A percentile compares a stretch with the other conserved stretches of the same genome.
Evolutionary conservation across 208 protist species (phyloP).

Genomic region (Naegleria fowleri): DNA sequence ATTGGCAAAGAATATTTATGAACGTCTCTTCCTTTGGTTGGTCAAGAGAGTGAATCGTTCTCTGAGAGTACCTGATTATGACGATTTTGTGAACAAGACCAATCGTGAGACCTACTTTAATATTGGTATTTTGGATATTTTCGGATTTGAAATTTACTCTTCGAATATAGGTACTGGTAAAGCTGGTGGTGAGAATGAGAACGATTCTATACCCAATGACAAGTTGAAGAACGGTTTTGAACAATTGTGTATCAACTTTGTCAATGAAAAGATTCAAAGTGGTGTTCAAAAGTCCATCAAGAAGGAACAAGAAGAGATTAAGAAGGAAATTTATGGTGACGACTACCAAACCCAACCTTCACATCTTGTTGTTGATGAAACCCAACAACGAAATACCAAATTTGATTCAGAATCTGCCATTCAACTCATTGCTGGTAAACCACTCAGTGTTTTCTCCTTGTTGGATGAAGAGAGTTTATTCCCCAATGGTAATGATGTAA

Average conservation of each 20-base stretch:
- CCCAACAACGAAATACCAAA: conserved; percentile 20
- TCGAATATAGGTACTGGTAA: not conserved
- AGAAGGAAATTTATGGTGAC: conserved; percentile 7
- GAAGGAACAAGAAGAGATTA: conserved; percentile 35
- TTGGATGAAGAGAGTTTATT: conserved; percentile 81
- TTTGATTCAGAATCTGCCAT: conserved; percentile 45
- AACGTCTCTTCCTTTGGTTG: conserved; percentile 63
- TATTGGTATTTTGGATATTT: conserved; percentile 78
- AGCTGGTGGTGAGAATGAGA: not conserved
- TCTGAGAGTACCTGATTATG: conserved; percentile 26
- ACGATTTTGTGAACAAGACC: not conserved
- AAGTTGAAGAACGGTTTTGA: not conserved
- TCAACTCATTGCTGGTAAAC: conserved; percentile 75
- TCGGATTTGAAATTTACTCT: conserved; percentile 83
- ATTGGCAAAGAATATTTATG: conserved; percentile 64
- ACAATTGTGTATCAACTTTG: conserved; percentile 21
- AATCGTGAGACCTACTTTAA: conserved; percentile 13
- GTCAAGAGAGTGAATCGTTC: conserved; percentile 58
- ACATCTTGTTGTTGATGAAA: too few species aligned
- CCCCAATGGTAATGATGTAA: conserved; percentile 59
- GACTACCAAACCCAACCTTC: not conserved
- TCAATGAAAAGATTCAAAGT: conserved; percentile 22
- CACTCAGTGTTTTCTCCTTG: conserved; percentile 66
- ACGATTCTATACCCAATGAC: too few species aligned
- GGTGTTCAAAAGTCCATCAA: not conserved